These are phyloP conservation scores for Fomes fomentarius DNA, from an alignment of 1,284 basidiomycete genomes.

Conservation along the genomic window DNA sequence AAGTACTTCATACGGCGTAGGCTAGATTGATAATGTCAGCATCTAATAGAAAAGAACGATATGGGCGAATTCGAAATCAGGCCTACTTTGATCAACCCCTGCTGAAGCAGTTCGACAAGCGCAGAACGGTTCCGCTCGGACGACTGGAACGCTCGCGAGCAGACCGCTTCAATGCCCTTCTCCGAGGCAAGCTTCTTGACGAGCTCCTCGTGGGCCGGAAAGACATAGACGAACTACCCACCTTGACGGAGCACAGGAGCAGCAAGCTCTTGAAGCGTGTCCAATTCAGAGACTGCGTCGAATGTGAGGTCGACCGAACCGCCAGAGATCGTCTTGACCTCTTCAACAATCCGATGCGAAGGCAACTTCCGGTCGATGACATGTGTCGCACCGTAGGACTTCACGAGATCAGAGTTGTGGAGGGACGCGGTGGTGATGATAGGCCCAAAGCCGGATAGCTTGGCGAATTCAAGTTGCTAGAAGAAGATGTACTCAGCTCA, in stretches of 20 bases:
- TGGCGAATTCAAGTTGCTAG: conserved; percentile 43
- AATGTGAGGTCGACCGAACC: background rate
- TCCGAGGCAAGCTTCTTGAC: conserved; percentile 5
- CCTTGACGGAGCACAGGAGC: conserved; percentile 21
- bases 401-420: conserved; percentile 45
- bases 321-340: conserved; percentile 15
- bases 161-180: conserved; percentile 5
- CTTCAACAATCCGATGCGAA: conserved; percentile 3
- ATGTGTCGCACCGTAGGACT: conserved; percentile 28
- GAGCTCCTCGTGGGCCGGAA: background rate
- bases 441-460: conserved; percentile 50
- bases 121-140: conserved; percentile 33
- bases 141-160: conserved; percentile 1
- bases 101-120: conserved; percentile 23
- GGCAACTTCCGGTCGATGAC: too few species aligned
- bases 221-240: conserved; percentile 23
- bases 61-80: too few species aligned
- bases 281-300: background rate
- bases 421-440: conserved; percentile 54
- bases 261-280: conserved; percentile 2
- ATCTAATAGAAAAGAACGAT: background rate
- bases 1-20: conserved; percentile 41
- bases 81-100: conserved; percentile 17
- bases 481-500: background rate
- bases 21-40: conserved; percentile 11